These are phyloP conservation scores for Meripilus lineatus DNA, from an alignment of 1,284 basidiomycete genomes.

Conservation along the genomic window DNA sequence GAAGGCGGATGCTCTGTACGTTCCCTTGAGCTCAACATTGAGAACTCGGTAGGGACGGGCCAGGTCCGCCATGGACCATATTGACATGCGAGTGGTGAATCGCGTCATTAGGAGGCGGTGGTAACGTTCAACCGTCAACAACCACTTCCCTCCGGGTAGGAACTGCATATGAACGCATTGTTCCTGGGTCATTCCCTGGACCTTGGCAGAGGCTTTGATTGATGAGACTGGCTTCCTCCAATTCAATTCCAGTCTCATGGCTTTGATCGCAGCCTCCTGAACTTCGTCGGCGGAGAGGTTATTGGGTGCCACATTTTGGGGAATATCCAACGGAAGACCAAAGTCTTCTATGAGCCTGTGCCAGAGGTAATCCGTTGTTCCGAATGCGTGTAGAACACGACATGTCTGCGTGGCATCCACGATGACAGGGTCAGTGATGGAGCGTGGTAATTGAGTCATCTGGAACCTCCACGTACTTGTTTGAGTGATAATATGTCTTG, in stretches of 20 bases:
- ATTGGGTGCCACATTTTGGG: slow-evolving; percentile 19
- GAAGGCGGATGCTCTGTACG: slow-evolving; percentile 31
- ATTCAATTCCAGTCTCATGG: slow-evolving; percentile 46
- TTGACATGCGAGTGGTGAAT: slow-evolving; percentile 28
- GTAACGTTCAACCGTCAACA: slow-evolving; percentile 39
- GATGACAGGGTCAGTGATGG: slow-evolving; percentile 15
- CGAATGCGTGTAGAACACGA: slow-evolving; percentile 41
- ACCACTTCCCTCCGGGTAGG: slow-evolving; percentile 38
- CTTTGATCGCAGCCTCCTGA: slow-evolving; percentile 32
- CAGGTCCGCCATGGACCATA: slow-evolving; percentile 35
- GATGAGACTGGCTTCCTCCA: slow-evolving; percentile 37
- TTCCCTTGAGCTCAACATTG: slow-evolving; percentile 29
- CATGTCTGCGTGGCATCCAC: slow-evolving; percentile 38
- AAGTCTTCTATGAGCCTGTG: slow-evolving; percentile 33
- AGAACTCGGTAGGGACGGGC: slow-evolving; percentile 28
- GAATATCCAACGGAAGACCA: slow-evolving; percentile 32
- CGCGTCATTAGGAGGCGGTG: slow-evolving; percentile 23
- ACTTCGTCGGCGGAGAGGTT: slow-evolving; percentile 30
- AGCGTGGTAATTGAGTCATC: neutral
- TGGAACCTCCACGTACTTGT: slow-evolving; percentile 32
- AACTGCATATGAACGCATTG: slow-evolving; percentile 39
- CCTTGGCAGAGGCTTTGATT: slow-evolving; percentile 31
- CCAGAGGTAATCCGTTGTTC: slow-evolving; percentile 46
- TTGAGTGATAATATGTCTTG: slow-evolving; percentile 42
- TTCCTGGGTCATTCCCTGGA: slow-evolving; percentile 30